phyloP scores from a whole-genome alignment of 192 early-diverging fungal species.

The Phlyctochytrium arcticum region DNA sequence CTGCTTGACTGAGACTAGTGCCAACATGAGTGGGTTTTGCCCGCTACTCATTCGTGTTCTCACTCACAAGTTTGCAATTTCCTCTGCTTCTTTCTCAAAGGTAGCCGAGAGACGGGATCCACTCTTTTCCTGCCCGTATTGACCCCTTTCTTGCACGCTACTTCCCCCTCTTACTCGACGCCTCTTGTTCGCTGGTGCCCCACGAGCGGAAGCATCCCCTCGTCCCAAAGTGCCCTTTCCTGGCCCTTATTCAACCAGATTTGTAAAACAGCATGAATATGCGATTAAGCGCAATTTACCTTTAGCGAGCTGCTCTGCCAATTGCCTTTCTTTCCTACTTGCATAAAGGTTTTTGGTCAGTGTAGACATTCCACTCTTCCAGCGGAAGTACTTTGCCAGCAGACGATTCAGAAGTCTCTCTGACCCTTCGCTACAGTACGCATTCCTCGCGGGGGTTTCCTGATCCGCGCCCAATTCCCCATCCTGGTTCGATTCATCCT shows the following conservation, averaged over 20 bases:
- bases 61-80: conserved; percentile 29
- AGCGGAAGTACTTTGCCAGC: conserved; percentile 67
- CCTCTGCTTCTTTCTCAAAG: conserved; percentile 28
- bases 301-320: no score
- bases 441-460: neutral
- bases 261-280: neutral
- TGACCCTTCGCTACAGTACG: conserved; percentile 11
- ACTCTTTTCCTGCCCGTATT: no score
- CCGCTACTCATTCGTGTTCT: neutral
- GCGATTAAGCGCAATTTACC: no score
- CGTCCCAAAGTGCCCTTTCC: neutral
- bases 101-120: conserved; percentile 7
- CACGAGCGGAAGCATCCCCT: neutral
- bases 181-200: conserved; percentile 45
- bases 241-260: neutral
- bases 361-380: conserved; percentile 51
- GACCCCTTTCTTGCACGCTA: conserved; percentile 35
- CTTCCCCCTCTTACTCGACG: conserved; percentile 21
- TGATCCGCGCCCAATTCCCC: neutral
- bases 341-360: conserved; percentile 29
- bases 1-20: conserved; percentile 6
- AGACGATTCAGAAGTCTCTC: conserved; percentile 38
- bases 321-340: no score
- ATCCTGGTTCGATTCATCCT: neutral
- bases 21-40: neutral